A percentile compares a stretch with the other conserved stretches of the same genome.
Conservation (phyloP, 352 stramenopile genomes). For the Pythium oligandrum region DNA sequence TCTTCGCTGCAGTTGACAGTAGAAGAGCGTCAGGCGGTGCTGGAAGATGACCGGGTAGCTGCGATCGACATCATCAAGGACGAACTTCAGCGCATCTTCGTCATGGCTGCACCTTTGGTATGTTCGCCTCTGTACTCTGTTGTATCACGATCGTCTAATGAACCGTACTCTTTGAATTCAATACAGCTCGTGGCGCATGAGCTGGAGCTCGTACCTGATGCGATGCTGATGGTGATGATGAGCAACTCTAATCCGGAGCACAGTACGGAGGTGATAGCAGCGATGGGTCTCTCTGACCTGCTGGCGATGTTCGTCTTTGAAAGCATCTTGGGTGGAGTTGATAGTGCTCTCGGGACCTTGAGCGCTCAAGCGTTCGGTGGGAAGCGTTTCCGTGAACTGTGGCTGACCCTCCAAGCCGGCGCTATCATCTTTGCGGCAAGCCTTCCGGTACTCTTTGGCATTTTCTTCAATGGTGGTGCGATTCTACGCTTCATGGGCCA, state of each 20-base stretch:
- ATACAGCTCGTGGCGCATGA: no score
- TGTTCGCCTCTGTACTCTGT: no score
- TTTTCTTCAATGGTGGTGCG: conserved; percentile 16
- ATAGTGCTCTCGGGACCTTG: conserved; percentile 28
- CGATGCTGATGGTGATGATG: neutral
- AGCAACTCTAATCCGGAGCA: neutral
- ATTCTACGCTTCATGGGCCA: conserved; percentile 31
- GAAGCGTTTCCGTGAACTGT: conserved; percentile 29
- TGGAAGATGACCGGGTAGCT: conserved; percentile 2
- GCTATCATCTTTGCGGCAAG: conserved; percentile 20
- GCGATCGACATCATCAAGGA: conserved; percentile 4
- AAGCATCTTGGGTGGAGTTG: conserved; percentile 24
- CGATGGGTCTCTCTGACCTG: neutral
- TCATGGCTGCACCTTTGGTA: neutral
- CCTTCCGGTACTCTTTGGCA: conserved; percentile 6
- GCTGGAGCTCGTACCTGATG: neutral
- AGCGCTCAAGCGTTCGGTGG: conserved; percentile 41
- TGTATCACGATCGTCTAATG: no score
- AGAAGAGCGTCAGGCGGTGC: neutral
- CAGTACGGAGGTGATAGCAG: neutral
- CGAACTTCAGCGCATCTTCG: conserved; percentile 1
- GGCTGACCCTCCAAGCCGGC: conserved; percentile 36
- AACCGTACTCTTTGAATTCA: no score
- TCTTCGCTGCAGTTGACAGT: conserved; percentile 4
- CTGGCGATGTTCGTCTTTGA: conserved; percentile 16